Conservation (phyloP, 2,329 filamentous ascomycete genomes). For the Alternaria tenuissima region DNA sequence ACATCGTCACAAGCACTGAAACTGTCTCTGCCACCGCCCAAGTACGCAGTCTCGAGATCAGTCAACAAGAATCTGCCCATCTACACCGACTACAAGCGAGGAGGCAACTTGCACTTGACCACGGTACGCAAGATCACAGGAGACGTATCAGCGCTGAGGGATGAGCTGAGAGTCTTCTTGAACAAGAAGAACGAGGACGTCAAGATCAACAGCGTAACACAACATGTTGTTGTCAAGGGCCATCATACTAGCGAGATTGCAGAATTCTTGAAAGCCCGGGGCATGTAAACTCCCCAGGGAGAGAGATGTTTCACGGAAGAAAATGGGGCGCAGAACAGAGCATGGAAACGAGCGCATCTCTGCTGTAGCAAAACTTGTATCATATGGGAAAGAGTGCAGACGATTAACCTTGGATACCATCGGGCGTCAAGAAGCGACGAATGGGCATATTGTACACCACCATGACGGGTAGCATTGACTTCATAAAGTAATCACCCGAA, state of each 20-base stretch:
- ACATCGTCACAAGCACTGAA: slow-evolving; percentile 4
- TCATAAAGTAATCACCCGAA: background rate
- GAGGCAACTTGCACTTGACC: slow-evolving; percentile 78
- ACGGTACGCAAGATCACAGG: slow-evolving; percentile 82
- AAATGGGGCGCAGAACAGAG: background rate
- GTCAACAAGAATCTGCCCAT: slow-evolving; percentile 75
- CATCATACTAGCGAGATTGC: slow-evolving; percentile 19
- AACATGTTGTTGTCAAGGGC: slow-evolving; percentile 66
- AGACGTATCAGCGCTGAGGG: slow-evolving; percentile 68
- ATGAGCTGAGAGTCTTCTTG: slow-evolving; percentile 69
- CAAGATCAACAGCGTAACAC: slow-evolving; percentile 68
- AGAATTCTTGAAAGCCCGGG: slow-evolving; percentile 26
- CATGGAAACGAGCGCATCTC: background rate
- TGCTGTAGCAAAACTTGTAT: background rate
- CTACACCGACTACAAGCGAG: slow-evolving; percentile 76
- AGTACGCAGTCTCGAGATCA: slow-evolving; percentile 78
- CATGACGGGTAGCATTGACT: background rate
- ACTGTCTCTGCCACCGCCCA: slow-evolving; percentile 41
- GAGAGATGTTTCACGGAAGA: background rate
- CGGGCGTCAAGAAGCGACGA: background rate
- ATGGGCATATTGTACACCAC: background rate
- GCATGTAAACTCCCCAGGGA: slow-evolving; percentile 18
- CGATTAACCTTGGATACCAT: background rate
- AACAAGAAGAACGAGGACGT: slow-evolving; percentile 64
- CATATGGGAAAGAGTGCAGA: background rate